Base-by-base conservation (phyloP, 2,329 filamentous ascomycete genomes). In the Sporothrix phasma region DNA sequence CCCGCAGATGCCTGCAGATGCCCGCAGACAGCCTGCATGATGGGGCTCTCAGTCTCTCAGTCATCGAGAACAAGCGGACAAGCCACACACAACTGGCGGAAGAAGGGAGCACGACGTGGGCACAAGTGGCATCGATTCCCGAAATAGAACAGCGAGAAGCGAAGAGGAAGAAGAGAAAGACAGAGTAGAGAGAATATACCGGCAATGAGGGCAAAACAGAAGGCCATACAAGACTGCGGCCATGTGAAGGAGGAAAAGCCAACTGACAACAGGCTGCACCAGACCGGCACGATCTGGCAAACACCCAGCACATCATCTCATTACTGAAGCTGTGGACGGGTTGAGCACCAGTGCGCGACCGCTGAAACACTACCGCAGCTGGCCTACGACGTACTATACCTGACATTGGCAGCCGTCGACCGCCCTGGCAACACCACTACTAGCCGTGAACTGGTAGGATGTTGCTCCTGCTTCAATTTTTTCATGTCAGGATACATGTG, bases 121-220 rank as follows among this genome's bases (percentile, higher is more conserved):
- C 43, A 26, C 19, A 10, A 58, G 49, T 64, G 49, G 41, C 43
- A 60, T 45, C 31, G 39, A 45, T 31, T 61, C 62, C 46, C 24
- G 46, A 64, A 66, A 67, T 62, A 66, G 66, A 62, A 65, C 45
- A 62, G 22, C 34, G 15, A 29, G 29, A 45, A 24, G 26, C 19
- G 10, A 29, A 22, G 10, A 45, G 39, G 7, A 10, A 43, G 17
- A 58, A 3, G 13, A 11, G 17, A 8, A 15, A 13, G 24, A 43
- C 19, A 43, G 1, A n/a, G n/a, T n/a, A 26, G 29, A 56, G 31
- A 56, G 13, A 24, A 39, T 17, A 26, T 11, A 13, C 10, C 39
- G 39, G 24, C 11, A 37, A 26, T 17, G 5, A 13, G 10, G 1
- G 13, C 6, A 59, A 29, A 19, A n/a, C 17, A 39, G 34, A 24